phyloP scores from a whole-genome alignment of 108 stramenopile species.

The Cyclotella atomus region DNA sequence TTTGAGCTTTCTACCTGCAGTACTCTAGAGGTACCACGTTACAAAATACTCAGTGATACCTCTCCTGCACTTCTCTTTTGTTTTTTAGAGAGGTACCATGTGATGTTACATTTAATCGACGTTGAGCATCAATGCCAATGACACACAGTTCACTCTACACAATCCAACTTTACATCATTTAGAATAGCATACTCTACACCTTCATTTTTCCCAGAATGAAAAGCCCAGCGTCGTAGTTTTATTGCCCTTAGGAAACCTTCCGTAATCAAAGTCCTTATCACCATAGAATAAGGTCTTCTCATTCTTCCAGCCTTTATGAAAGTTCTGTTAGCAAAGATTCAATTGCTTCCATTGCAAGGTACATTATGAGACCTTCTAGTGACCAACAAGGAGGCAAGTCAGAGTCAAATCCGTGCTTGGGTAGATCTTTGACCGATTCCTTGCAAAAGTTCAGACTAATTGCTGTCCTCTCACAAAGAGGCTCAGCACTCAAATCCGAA shows the following conservation, averaged over 20 bases:
- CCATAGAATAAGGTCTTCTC: slow-evolving; percentile 1
- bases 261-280: not conserved
- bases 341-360: not conserved
- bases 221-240: slow-evolving; percentile 2
- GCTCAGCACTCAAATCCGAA: not conserved
- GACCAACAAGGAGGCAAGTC: not conserved
- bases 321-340: slow-evolving; percentile 2
- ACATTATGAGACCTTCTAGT: not conserved
- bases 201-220: not conserved
- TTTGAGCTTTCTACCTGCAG: no score
- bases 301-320: not conserved
- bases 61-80: no score
- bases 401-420: slow-evolving; percentile 1
- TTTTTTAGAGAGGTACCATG: no score
- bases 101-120: no score
- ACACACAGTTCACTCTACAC: not conserved
- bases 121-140: no score
- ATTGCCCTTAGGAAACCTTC: not conserved
- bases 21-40: no score
- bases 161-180: no score
- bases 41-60: no score
- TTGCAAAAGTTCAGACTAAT: not conserved
- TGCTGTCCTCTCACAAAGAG: not conserved
- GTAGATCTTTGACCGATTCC: slow-evolving; percentile 2
- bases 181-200: no score